Evolutionary conservation across 306 rosid species (phyloP), one percentile per base, ranked within the genome.

Genomic region (Quercus mongolica): DNA sequence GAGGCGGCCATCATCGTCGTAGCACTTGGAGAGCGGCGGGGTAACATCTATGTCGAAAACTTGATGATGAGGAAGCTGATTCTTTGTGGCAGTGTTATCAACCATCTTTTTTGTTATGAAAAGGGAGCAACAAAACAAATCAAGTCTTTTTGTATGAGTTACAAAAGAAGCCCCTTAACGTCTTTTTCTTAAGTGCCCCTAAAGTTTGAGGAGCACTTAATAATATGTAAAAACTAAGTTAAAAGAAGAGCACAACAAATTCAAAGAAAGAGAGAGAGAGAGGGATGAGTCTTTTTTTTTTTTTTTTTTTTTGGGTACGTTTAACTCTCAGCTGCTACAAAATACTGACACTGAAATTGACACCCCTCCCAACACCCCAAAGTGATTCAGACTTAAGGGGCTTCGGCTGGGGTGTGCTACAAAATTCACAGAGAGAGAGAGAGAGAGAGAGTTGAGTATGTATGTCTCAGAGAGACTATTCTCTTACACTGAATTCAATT

Each of bases 1-100:
- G 81, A 88, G 86, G 56, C 93, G 97, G 55, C 98, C 98, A 62
- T 94, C 98, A n/a, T 94, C 96, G 33, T 94, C 97, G 13, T 76
- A 88, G 73, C 83, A 85, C 78, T 90, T 88, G 10, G 98, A 21
- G 21, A 21, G 21, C 21, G 21, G 21, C 21, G 79, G 88, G 46
- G 52, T 65, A 31, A 81, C 79, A 55, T 86, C 92, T 33, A 76
- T 7, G 57, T 83, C 89, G 71, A 94, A 85, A 52, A 81, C 76
- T 82, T 91, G 93, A 75, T 79, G 80, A 79, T 83, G 79, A 17
- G 76, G 78, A 41, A 74, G 81, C 71, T 77, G 85, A 74, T 49
- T 81, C 63, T 61, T 86, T 74, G 25, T 38, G 73, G 76, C 80
- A 25, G 38, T 59, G 44, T 69, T 83, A 2, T 90, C 97, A 75